A percentile compares a stretch with the other conserved stretches of the same genome.
Conservation (phyloP, 495 filamentous ascomycete species). For the Penicillium dipodomyicola region DNA sequence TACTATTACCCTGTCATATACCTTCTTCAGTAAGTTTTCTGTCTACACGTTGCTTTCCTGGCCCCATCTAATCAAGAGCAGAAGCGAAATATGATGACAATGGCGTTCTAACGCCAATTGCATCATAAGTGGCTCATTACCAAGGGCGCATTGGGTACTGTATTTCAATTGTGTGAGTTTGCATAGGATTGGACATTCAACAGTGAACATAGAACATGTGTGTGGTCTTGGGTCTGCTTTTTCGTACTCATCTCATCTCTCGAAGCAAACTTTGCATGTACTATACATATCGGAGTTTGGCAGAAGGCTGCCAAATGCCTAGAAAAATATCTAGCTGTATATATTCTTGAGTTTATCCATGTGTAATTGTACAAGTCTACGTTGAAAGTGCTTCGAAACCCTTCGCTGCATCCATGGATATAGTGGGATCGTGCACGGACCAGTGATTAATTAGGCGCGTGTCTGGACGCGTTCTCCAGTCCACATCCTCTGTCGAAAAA, state of each 20-base stretch:
- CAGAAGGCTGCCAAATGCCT: background rate
- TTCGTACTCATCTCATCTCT: conserved; percentile 20
- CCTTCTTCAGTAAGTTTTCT: conserved; percentile 85
- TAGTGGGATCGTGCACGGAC: conserved; percentile 31
- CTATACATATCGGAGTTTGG: conserved; percentile 18
- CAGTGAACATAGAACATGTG: background rate
- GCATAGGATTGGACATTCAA: background rate
- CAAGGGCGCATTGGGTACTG: background rate
- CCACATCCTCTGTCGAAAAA: conserved; percentile 20
- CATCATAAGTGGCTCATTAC: conserved; percentile 17
- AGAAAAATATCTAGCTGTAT: conserved; percentile 7
- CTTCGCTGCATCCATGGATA: background rate
- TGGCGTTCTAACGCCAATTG: conserved; percentile 54
- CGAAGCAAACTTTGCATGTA: conserved; percentile 21
- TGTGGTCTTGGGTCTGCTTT: background rate
- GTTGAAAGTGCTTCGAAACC: background rate
- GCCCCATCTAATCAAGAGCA: conserved; percentile 39
- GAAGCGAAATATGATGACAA: conserved; percentile 87
- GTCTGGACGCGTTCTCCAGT: conserved; percentile 38
- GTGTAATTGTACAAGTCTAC: background rate
- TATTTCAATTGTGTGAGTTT: background rate
- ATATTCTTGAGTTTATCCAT: conserved; percentile 4
- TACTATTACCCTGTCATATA: conserved; percentile 93
- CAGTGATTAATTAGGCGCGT: conserved; percentile 44
- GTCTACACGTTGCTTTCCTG: background rate